A percentile compares a stretch with the other conserved stretches of the same genome.
These are phyloP conservation scores for Sphagnum tenellum DNA, from an alignment of 225 moss, liverwort and hornwort genomes.

Conservation along the genomic window DNA sequence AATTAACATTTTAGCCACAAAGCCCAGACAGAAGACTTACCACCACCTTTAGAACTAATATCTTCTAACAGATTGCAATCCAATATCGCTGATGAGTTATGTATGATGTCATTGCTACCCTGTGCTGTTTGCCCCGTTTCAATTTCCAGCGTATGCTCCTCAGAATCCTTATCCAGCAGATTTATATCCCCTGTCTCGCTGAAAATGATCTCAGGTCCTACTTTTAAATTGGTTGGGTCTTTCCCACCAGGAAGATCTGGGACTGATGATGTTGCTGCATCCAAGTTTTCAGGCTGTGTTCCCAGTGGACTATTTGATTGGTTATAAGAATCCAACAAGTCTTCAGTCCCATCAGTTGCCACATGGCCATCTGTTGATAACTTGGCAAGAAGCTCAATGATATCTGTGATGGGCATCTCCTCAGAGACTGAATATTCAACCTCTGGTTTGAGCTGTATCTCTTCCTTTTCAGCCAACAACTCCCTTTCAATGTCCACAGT, in stretches of 20 bases:
- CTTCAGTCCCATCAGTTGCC: neutral
- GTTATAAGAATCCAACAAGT: slow-evolving; percentile 2
- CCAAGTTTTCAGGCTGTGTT: too few species aligned
- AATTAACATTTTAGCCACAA: too few species aligned
- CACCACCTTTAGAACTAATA: too few species aligned
- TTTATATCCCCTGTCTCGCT: slow-evolving; percentile 4
- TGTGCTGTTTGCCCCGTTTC: slow-evolving; percentile 20
- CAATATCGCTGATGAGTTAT: too few species aligned
- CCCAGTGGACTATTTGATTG: too few species aligned
- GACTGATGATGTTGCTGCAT: too few species aligned
- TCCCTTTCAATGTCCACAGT: too few species aligned
- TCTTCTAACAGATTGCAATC: too few species aligned
- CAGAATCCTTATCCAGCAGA: neutral
- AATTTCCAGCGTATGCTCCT: slow-evolving; percentile 1
- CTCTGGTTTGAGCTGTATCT: neutral
- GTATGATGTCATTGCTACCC: slow-evolving; percentile 6
- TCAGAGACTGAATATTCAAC: slow-evolving; percentile 7
- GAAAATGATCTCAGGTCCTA: slow-evolving; percentile 1
- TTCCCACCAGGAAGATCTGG: too few species aligned
- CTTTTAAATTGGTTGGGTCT: neutral
- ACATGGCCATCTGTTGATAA: slow-evolving; percentile 25
- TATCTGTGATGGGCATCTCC: slow-evolving; percentile 7
- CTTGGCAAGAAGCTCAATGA: slow-evolving; percentile 22
- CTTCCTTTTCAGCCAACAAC: too few species aligned
- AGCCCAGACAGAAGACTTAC: too few species aligned